phyloP scores from a whole-genome alignment of 2,329 filamentous ascomycete genomes.

The Cladosporium sp. region DNA sequence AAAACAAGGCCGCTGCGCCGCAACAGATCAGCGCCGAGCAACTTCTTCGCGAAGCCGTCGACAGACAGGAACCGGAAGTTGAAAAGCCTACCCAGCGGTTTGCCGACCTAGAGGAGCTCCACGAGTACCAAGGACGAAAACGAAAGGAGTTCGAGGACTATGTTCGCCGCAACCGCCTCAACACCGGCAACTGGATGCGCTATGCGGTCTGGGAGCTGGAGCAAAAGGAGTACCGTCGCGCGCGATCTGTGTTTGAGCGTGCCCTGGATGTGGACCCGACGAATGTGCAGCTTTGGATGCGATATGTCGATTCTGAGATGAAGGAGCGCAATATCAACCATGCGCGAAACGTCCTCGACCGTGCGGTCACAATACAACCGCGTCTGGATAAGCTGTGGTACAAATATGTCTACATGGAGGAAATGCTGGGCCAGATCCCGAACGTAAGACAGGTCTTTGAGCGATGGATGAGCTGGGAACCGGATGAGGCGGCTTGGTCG shows the following conservation, averaged over 20 bases:
- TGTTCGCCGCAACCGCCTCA: constrained; percentile 87
- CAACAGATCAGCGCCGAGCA: constrained; percentile 89
- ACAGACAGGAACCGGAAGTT: constrained; percentile 82
- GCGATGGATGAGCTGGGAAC: constrained; percentile 97
- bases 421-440: constrained; percentile 90
- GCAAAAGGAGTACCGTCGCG: constrained; percentile 92
- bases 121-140: constrained; percentile 95
- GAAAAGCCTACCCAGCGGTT: constrained; percentile 92
- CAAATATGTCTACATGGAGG: constrained; percentile 98
- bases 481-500: constrained; percentile 90
- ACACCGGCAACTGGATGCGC: constrained; percentile 98
- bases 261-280: constrained; percentile 88
- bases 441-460: constrained; percentile 93
- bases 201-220: constrained; percentile 97
- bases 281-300: constrained; percentile 78
- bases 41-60: constrained; percentile 91
- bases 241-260: constrained; percentile 87
- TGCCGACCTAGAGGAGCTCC: constrained; percentile 91
- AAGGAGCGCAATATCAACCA: constrained; percentile 94
- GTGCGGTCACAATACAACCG: constrained; percentile 86
- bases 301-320: constrained; percentile 96
- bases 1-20: constrained; percentile 91
- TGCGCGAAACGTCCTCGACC: constrained; percentile 86
- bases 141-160: constrained; percentile 97
- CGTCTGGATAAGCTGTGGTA: constrained; percentile 97